Evolutionary conservation across 2,329 filamentous ascomycete genomes (phyloP).

Genomic region (Biscogniauxia marginata): DNA sequence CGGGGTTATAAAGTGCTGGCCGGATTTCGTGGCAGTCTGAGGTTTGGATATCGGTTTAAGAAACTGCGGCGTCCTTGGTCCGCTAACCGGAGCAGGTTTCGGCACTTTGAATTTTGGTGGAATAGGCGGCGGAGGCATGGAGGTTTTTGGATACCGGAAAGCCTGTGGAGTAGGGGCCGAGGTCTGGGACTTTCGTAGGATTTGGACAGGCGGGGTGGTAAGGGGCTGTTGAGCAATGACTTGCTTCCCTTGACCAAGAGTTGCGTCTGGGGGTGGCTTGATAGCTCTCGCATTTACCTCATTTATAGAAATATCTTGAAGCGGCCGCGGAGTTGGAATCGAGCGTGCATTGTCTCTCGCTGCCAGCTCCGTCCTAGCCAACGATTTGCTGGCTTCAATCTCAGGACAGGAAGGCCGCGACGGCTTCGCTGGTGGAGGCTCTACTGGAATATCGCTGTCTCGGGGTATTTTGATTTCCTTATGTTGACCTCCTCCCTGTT

Average conservation of each 20-base stretch:
- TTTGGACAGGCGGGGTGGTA: slow-evolving; percentile 1
- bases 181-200: slow-evolving; percentile 1
- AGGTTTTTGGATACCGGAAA: slow-evolving; percentile 16
- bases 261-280: slow-evolving; percentile 1
- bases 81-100: slow-evolving; percentile 1
- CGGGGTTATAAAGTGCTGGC: slow-evolving; percentile 1
- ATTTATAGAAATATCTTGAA: slow-evolving; percentile 7
- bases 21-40: background rate
- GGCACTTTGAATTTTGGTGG: slow-evolving; percentile 27
- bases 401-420: background rate
- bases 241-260: background rate
- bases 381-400: background rate
- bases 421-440: too few relatives aligned
- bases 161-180: slow-evolving; percentile 8
- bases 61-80: slow-evolving; percentile 20
- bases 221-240: background rate
- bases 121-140: slow-evolving; percentile 26
- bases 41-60: slow-evolving; percentile 12
- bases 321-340: slow-evolving; percentile 8
- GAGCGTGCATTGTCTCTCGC: slow-evolving; percentile 10
- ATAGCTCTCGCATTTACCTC: slow-evolving; percentile 9
- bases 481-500: background rate
- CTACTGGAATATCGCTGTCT: too few relatives aligned
- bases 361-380: slow-evolving; percentile 2
- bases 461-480: background rate